phyloP scores from a whole-genome alignment of 2,329 filamentous ascomycete genomes.

The Bipolaris sorokiniana region DNA sequence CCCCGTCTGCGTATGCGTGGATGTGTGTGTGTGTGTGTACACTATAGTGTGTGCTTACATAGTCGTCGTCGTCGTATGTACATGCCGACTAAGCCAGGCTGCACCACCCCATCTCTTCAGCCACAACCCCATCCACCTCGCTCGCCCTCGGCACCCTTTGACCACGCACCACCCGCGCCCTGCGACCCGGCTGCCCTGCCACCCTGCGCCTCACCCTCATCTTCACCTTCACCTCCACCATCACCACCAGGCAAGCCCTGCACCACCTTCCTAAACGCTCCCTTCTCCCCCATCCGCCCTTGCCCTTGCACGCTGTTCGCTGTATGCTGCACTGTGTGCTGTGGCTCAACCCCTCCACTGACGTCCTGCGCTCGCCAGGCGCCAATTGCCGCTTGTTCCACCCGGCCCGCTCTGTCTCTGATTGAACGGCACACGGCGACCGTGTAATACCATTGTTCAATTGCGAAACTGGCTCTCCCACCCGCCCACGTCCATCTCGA shows the following conservation, averaged over 20 bases:
- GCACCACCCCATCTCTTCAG: conserved; percentile 12
- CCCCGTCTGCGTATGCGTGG: neutral
- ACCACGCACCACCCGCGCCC: conserved; percentile 7
- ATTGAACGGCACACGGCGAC: conserved; percentile 17
- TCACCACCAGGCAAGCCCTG: neutral
- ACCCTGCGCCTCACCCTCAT: conserved; percentile 7
- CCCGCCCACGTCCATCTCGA: conserved; percentile 14
- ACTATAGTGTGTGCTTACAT: too few relatives aligned
- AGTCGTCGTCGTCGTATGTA: too few relatives aligned
- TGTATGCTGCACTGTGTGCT: neutral
- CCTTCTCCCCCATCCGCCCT: conserved; percentile 1
- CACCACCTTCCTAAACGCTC: conserved; percentile 7
- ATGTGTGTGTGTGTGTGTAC: too few relatives aligned
- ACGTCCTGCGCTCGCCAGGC: neutral
- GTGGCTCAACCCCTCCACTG: conserved; percentile 10
- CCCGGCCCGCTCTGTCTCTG: conserved; percentile 17
- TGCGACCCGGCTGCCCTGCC: conserved; percentile 7
- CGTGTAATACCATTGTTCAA: conserved; percentile 10
- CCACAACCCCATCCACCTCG: conserved; percentile 11
- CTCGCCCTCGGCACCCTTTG: conserved; percentile 14
- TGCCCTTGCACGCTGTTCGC: neutral
- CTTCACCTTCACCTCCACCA: neutral
- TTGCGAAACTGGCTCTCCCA: conserved; percentile 27
- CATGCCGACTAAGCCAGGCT: neutral
- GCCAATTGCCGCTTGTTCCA: conserved; percentile 3